phyloP scores from a whole-genome alignment of 2,329 filamentous ascomycete species.

The Venturia oleaginea region DNA sequence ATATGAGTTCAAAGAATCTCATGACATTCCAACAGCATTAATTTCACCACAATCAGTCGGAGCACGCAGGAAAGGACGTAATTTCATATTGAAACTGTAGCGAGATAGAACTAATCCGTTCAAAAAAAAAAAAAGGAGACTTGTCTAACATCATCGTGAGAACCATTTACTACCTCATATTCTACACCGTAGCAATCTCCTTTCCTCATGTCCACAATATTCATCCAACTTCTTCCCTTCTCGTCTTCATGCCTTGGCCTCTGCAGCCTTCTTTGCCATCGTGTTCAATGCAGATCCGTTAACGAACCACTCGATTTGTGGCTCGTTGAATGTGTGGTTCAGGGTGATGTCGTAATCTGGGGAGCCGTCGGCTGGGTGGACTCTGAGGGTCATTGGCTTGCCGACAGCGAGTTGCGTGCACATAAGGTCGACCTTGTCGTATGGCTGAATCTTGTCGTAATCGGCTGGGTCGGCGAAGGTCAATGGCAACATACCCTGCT shows the following conservation, averaged over 20 bases:
- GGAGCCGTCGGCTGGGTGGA: constrained; percentile 79
- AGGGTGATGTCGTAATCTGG: constrained; percentile 73
- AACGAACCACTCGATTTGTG: constrained; percentile 98
- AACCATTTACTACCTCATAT: not conserved
- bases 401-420: constrained; percentile 85
- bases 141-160: not conserved
- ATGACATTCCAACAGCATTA: too few species aligned
- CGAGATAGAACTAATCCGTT: not conserved
- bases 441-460: constrained; percentile 92
- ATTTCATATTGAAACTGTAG: not conserved
- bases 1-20: too few species aligned
- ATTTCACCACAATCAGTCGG: not conserved
- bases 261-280: constrained; percentile 64
- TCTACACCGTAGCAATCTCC: not conserved
- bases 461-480: constrained; percentile 92
- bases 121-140: constrained; percentile 6
- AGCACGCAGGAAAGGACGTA: not conserved
- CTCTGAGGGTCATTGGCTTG: constrained; percentile 82
- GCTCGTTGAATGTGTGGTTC: constrained; percentile 94
- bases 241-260: constrained; percentile 1
- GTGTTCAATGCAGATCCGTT: constrained; percentile 96
- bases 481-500: constrained; percentile 99
- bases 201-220: not conserved
- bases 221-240: not conserved
- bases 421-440: constrained; percentile 84